A percentile compares a stretch with the other conserved stretches of the same genome.
phyloP scores from a whole-genome alignment of 1,139 yeast species.

The Candida tunisiensis region DNA sequence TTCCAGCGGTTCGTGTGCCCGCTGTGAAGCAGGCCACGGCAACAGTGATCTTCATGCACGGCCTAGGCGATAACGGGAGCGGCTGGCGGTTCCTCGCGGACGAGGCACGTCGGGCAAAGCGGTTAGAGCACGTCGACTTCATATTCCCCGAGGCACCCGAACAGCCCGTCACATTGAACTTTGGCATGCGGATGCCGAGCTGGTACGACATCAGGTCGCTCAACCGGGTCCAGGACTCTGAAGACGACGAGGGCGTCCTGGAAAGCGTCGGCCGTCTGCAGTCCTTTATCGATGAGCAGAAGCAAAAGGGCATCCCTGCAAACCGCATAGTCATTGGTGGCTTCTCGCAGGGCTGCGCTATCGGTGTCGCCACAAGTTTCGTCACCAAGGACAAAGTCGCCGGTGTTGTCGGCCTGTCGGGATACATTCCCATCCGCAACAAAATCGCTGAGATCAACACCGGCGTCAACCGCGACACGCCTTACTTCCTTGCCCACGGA shows the following conservation, averaged over 20 bases:
- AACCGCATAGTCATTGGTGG: constrained; percentile 78
- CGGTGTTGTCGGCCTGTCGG: constrained; percentile 66
- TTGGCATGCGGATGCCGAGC: constrained; percentile 55
- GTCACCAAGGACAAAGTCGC: constrained; percentile 43
- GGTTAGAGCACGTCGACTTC: constrained; percentile 47
- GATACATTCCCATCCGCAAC: constrained; percentile 46
- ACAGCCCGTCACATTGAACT: constrained; percentile 49
- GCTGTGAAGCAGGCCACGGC: constrained; percentile 27
- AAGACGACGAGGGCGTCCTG: constrained; percentile 51
- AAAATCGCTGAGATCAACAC: constrained; percentile 12
- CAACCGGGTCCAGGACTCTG: constrained; percentile 28
- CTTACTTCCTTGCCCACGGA: constrained; percentile 86
- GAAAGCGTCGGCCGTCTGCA: constrained; percentile 37
- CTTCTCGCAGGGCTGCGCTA: constrained; percentile 86
- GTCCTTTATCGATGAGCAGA: constrained; percentile 42
- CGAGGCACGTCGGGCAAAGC: constrained; percentile 22
- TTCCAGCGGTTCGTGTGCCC: constrained; percentile 4
- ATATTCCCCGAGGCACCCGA: constrained; percentile 82
- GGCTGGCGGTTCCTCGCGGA: constrained; percentile 72
- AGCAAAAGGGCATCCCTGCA: constrained; percentile 43
- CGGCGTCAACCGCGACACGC: constrained; percentile 39
- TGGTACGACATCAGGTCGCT: constrained; percentile 74
- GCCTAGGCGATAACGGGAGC: constrained; percentile 77
- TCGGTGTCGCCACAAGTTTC: constrained; percentile 35
- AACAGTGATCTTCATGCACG: constrained; percentile 71